phyloP scores from a whole-genome alignment of 2,329 filamentous ascomycete species.

The Epichloe sibirici region DNA sequence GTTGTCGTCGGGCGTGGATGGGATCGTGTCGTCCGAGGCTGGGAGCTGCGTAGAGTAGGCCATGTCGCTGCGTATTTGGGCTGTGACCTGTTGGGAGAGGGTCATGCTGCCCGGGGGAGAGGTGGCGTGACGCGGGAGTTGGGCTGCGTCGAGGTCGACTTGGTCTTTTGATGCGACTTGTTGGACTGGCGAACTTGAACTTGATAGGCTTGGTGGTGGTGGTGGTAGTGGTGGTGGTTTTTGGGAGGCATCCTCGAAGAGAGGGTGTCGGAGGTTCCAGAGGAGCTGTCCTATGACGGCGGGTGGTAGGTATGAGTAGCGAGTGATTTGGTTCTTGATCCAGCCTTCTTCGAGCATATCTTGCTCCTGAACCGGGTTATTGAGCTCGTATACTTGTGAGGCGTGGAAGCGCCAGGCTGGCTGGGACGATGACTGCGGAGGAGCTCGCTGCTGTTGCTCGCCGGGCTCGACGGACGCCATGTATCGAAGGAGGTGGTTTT shows the following conservation, averaged over 20 bases:
- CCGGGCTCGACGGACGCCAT: constrained; percentile 42
- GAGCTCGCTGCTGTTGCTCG: constrained; percentile 16
- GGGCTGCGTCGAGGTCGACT: neutral
- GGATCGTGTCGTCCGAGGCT: constrained; percentile 16
- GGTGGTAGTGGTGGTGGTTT: neutral
- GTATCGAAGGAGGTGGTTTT: constrained; percentile 41
- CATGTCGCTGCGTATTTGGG: constrained; percentile 36
- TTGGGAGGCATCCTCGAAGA: constrained; percentile 22
- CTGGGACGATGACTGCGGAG: constrained; percentile 18
- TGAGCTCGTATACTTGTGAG: constrained; percentile 46
- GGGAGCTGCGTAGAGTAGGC: constrained; percentile 25
- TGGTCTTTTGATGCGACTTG: neutral
- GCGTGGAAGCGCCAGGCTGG: constrained; percentile 17
- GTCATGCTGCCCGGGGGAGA: constrained; percentile 17
- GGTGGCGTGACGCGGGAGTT: neutral
- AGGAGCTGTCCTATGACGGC: constrained; percentile 45
- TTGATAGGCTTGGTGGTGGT: neutral
- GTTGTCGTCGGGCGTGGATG: constrained; percentile 19
- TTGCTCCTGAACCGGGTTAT: constrained; percentile 41
- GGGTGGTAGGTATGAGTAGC: constrained; percentile 42
- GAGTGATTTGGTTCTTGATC: constrained; percentile 36
- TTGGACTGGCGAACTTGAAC: constrained; percentile 1
- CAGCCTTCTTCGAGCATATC: constrained; percentile 44
- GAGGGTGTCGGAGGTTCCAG: constrained; percentile 43
- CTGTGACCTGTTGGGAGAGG: constrained; percentile 39